Conservation (phyloP, 2,329 filamentous ascomycete species). For the Ophiostoma pallidulum region DNA sequence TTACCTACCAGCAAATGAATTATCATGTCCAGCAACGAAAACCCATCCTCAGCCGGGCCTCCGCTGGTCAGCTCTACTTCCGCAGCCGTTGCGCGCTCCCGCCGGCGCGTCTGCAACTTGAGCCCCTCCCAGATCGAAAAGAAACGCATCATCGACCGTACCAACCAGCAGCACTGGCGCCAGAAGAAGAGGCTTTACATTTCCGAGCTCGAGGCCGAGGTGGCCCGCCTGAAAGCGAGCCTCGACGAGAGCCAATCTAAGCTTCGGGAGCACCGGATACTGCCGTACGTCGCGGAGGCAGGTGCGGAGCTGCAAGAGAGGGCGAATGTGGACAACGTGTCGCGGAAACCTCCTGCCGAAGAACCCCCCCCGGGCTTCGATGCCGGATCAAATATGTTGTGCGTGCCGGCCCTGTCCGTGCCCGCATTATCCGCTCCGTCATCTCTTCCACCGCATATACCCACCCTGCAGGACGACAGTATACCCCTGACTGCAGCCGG, state of each 20-base stretch:
- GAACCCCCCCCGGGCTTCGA: no score
- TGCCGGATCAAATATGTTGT: no score
- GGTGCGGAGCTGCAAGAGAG: no score
- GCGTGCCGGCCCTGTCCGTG: no score
- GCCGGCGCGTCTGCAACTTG: slow-evolving; percentile 35
- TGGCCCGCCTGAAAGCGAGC: slow-evolving; percentile 1
- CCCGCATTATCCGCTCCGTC: not conserved
- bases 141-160: slow-evolving; percentile 38
- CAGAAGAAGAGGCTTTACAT: slow-evolving; percentile 7
- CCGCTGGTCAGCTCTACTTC: no score
- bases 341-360: no score
- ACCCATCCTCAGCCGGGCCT: no score
- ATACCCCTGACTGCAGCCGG: not conserved
- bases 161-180: slow-evolving; percentile 11
- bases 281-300: no score
- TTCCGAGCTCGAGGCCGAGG: slow-evolving; percentile 7
- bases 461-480: not conserved
- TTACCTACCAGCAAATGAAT: no score
- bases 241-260: slow-evolving; percentile 2
- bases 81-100: not conserved
- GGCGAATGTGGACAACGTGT: not conserved
- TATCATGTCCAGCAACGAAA: not conserved
- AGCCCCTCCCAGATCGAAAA: slow-evolving; percentile 68
- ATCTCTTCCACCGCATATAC: not conserved
- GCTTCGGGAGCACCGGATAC: not conserved